phyloP scores from a whole-genome alignment of 805 yeast genomes.

The Wickerhamomyces queroliae region DNA sequence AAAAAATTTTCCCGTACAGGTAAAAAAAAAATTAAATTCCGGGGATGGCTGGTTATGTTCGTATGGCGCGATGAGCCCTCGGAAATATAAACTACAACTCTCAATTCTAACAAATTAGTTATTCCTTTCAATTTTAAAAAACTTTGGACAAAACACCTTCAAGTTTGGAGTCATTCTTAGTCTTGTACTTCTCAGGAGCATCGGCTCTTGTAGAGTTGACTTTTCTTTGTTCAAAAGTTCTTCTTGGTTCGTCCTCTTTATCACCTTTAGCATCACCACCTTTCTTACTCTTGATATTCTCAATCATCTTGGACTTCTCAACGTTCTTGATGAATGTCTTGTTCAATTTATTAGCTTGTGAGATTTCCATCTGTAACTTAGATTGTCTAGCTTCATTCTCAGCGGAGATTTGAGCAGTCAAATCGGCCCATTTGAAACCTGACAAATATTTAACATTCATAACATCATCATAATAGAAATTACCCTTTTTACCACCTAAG shows the following conservation, averaged over 20 bases:
- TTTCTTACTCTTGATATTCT: slow-evolving; percentile 43
- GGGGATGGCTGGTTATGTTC: not conserved
- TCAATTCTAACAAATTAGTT: not conserved
- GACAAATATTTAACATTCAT: slow-evolving; percentile 85
- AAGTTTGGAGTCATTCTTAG: slow-evolving; percentile 33
- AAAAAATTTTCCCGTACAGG: not conserved
- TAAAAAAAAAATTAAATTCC: not conserved
- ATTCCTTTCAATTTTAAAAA: slow-evolving; percentile 5
- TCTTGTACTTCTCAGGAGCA: slow-evolving; percentile 44
- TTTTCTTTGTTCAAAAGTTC: slow-evolving; percentile 66
- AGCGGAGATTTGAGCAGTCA: slow-evolving; percentile 87
- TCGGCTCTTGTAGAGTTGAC: slow-evolving; percentile 63
- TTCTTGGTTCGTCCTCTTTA: slow-evolving; percentile 34
- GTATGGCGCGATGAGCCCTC: not conserved
- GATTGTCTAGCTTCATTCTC: slow-evolving; percentile 88
- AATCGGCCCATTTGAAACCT: slow-evolving; percentile 92
- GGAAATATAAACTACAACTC: not conserved
- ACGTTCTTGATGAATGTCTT: slow-evolving; percentile 79
- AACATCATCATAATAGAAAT: slow-evolving; percentile 90
- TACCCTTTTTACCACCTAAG: slow-evolving; percentile 88
- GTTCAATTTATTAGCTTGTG: slow-evolving; percentile 84
- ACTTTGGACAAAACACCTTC: slow-evolving; percentile 27
- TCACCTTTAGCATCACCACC: slow-evolving; percentile 19
- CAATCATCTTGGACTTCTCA: slow-evolving; percentile 78
- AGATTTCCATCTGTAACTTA: slow-evolving; percentile 79